These are phyloP conservation scores for Curvularia eragrostidis DNA, from an alignment of 2,329 filamentous ascomycete genomes.

Conservation along the genomic window DNA sequence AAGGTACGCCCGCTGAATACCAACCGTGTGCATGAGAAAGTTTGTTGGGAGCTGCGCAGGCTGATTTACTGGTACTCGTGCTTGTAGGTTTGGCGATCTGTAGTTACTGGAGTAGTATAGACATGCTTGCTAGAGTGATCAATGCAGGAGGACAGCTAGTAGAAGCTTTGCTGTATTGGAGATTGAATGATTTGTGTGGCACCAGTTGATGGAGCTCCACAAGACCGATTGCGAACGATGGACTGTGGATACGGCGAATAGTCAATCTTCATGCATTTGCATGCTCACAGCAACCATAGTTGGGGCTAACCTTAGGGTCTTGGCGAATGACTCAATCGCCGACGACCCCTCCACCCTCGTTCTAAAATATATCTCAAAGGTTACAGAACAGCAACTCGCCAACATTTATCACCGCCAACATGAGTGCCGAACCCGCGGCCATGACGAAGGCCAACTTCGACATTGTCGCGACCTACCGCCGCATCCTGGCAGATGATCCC, in stretches of 20 bases:
- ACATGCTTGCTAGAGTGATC: background rate
- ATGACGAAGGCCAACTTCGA: slow-evolving; percentile 48
- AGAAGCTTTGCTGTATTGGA: background rate
- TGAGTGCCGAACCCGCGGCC: slow-evolving; percentile 31
- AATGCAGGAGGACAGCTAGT: background rate
- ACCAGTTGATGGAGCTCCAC: background rate
- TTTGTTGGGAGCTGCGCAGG: background rate
- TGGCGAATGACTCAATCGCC: slow-evolving; percentile 23
- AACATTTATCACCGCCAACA: slow-evolving; percentile 22
- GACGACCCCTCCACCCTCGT: slow-evolving; percentile 27
- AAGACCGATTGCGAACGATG: background rate
- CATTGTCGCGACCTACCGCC: slow-evolving; percentile 71
- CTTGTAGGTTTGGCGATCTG: background rate
- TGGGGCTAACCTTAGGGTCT: slow-evolving; percentile 7
- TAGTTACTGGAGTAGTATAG: background rate
- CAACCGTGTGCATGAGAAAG: too few species aligned
- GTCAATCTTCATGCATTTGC: too few species aligned
- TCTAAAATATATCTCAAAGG: slow-evolving; percentile 16
- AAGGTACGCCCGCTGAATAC: slow-evolving; percentile 17
- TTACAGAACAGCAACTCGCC: slow-evolving; percentile 3
- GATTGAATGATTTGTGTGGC: background rate
- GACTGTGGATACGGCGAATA: background rate
- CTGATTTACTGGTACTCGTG: background rate
- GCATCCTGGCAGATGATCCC: slow-evolving; percentile 70
- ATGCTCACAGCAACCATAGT: background rate